Base-by-base conservation (phyloP, 257 asterid species). In the Solanum clarkiae region DNA sequence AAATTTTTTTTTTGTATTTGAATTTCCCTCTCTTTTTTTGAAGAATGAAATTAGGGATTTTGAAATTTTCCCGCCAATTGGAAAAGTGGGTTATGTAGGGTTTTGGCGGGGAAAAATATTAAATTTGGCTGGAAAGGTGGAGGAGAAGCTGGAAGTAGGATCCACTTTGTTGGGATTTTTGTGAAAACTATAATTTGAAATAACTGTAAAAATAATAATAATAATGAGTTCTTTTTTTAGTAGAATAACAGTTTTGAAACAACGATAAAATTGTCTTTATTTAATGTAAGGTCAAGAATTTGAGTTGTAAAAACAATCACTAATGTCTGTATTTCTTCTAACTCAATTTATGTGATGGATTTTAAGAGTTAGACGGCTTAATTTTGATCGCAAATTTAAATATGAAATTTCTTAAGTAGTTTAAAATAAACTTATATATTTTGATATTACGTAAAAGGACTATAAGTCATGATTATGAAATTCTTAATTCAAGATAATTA, bases 301-400 rank as follows among this genome's bases (percentile, higher is more conserved):
- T 5, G 42, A 24, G 1, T 0, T 0, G 2, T 10, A 0, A 24
- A 62, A 24, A 5, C 0, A 22, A 62, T 22, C 4, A 24, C 0
- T 24, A 11, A 22, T 24, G 4, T 0, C 0, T 62, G 11, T 24
- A 62, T 62, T n/a, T 0, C 6, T 0, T 59, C 0, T 59, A 0
- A 20, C 24, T 12, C 22, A n/a, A n/a, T 59, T 59, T 4, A n/a
- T n/a, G 15, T 10, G 3, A 3, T 10, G 66, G 3, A n/a, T n/a
- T 59, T n/a, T 59, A 11, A 59, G 1, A n/a, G 29, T 59, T 4
- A 59, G 20, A n/a, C 4, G 10, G 8, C 10, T 59, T 10, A 10
- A 10, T 59, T 10, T 59, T 59, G 0, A 59, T 1, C 1, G 2
- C 4, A 0, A 10, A 59, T n/a, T 10, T 6, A 0, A 1, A 1